These are phyloP conservation scores for Cylindrodendrum hubeiense DNA, from an alignment of 2,329 filamentous ascomycete species.

Conservation along the genomic window DNA sequence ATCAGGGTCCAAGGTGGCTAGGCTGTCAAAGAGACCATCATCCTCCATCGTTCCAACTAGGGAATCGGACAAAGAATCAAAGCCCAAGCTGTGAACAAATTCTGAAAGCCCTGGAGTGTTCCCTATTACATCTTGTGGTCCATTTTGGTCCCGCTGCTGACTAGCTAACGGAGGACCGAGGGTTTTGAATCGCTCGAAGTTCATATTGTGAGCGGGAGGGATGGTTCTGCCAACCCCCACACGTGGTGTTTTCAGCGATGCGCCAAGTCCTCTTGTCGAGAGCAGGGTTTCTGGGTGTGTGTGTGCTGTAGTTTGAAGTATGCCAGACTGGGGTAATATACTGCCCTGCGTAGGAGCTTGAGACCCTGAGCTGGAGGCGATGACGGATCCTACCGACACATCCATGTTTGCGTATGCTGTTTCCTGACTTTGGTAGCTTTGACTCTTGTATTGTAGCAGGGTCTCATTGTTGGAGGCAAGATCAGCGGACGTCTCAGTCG, in stretches of 20 bases:
- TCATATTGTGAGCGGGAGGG: background rate
- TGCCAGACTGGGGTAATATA: background rate
- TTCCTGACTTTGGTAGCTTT: background rate
- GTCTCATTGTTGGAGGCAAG: background rate
- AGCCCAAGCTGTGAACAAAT: background rate
- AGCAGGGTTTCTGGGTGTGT: background rate
- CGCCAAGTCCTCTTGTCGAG: background rate
- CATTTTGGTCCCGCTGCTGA: background rate
- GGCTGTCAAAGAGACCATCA: slow-evolving; percentile 23
- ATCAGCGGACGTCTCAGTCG: background rate
- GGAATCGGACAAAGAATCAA: background rate
- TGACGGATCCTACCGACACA: background rate
- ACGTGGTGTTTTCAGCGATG: background rate
- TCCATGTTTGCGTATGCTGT: background rate
- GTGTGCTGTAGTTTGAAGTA: background rate
- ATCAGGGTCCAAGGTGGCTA: slow-evolving; percentile 18
- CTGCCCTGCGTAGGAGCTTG: background rate
- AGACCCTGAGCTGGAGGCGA: background rate
- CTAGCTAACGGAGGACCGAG: background rate
- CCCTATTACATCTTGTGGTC: background rate
- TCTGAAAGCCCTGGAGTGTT: background rate
- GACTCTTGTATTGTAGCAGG: background rate
- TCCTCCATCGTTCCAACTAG: slow-evolving; percentile 9
- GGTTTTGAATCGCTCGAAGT: background rate
- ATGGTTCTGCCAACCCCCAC: background rate